Base-by-base conservation (phyloP, 164 flowering plant genomes). In the Berberis thunbergii region DNA sequence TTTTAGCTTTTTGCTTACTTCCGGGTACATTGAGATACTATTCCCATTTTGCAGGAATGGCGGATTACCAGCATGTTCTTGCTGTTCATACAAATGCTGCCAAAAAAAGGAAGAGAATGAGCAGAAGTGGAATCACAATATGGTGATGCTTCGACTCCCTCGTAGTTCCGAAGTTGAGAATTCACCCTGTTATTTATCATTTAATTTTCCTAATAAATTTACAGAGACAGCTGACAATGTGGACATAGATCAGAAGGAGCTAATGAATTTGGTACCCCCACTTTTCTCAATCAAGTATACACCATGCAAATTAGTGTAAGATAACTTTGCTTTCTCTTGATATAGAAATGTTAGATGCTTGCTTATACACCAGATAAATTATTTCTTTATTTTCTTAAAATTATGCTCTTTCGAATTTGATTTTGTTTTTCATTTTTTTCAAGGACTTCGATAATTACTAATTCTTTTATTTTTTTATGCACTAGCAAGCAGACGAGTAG, bases 31-130 rank as follows among this genome's bases (percentile, higher is more conserved):
- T 26, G 26, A 26, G 26, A 0, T 26, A 40, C 49, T 66, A 43
- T 10, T 66, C 67, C 56, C 39, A 64, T 61, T 62, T 2, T 70
- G 9, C 69, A 89, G 98, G 98, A 59, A 94, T 90, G 98, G 95
- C 66, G n/a, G 95, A 94, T 70, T 88, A 91, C 81, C 97, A 94
- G 76, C 88, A 91, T 83, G 89, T 94, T 75, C 74, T 87, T 75
- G 61, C 96, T 63, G 86, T 83, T 76, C 94, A 89, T 78, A 89
- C 87, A 2, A 82, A 86, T 70, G 83, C 46, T 75, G 72, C 80
- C 1, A 69, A 71, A 40, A 82, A 66, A 64, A 89, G 72, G 63
- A 88, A 84, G 80, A 70, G 76, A 65, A 6, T 77, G 82, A 81
- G 56, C 68, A 3, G 88, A 85, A 60, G 60, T 77, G 50, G 83